Percentiles rank a stretch among this genome's conserved stretches.
Conservation (phyloP, 2,329 filamentous ascomycete species). For the Sporothrix luriei region DNA sequence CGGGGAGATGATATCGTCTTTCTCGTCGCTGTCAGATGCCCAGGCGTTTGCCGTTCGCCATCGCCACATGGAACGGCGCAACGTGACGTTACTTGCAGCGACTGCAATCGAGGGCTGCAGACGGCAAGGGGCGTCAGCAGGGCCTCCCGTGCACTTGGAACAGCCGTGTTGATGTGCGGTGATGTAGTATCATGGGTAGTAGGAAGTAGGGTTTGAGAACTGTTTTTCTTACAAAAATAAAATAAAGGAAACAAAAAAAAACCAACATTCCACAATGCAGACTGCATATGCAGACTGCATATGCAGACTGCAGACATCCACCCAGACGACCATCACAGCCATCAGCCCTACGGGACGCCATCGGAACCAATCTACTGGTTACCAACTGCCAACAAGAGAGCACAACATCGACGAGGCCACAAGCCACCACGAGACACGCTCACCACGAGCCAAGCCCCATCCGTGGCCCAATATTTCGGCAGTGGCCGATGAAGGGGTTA, state of each 20-base stretch:
- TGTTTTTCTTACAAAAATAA: too few species aligned
- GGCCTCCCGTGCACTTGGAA: too few species aligned
- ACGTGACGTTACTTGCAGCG: slow-evolving; percentile 17
- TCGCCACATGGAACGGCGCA: slow-evolving; percentile 14
- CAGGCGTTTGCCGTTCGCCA: too few species aligned
- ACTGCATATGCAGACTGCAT: too few species aligned
- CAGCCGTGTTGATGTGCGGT: too few species aligned
- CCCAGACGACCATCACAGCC: background rate
- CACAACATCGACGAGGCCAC: background rate
- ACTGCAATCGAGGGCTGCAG: background rate
- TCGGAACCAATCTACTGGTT: background rate
- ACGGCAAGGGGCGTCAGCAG: background rate
- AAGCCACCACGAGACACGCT: slow-evolving; percentile 19
- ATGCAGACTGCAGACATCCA: too few species aligned
- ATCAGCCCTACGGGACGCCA: slow-evolving; percentile 3
- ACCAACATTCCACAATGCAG: too few species aligned
- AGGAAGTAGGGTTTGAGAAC: too few species aligned
- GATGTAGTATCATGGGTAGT: too few species aligned
- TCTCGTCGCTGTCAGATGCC: too few species aligned
- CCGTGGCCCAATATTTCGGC: slow-evolving; percentile 17
- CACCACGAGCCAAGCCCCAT: slow-evolving; percentile 16
- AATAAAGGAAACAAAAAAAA: too few species aligned
- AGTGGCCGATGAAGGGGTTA: background rate
- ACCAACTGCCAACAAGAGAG: background rate
- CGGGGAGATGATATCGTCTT: background rate